These are phyloP conservation scores for Penicillium sp. DNA, from an alignment of 2,329 filamentous ascomycete genomes.

Conservation along the genomic window DNA sequence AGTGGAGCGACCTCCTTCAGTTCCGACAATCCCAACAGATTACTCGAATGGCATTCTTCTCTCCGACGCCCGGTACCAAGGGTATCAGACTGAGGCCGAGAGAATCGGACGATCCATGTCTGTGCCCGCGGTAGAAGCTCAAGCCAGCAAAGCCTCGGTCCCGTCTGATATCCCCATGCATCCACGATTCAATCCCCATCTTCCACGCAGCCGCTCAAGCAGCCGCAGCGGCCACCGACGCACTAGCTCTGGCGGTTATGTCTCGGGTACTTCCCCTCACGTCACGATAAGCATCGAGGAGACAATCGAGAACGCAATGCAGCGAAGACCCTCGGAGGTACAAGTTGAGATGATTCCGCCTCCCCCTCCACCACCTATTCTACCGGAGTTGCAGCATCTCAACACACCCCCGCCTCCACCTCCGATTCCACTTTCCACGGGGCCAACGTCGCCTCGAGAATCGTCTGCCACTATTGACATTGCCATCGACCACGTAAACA, in stretches of 20 bases:
- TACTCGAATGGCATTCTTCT: slow-evolving; percentile 39
- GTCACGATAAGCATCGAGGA: slow-evolving; percentile 59
- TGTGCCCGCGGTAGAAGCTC: slow-evolving; percentile 40
- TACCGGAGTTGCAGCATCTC: slow-evolving; percentile 66
- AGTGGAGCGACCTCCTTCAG: slow-evolving; percentile 55
- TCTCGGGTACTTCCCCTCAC: slow-evolving; percentile 39
- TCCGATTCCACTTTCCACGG: slow-evolving; percentile 43
- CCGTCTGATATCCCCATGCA: slow-evolving; percentile 45
- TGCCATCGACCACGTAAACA: slow-evolving; percentile 44
- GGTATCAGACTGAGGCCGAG: slow-evolving; percentile 44
- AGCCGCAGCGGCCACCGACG: slow-evolving; percentile 44
- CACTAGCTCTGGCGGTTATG: slow-evolving; percentile 29
- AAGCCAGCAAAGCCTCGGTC: slow-evolving; percentile 23
- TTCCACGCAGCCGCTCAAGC: slow-evolving; percentile 47
- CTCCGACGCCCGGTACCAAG: slow-evolving; percentile 42
- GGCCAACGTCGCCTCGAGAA: slow-evolving; percentile 36
- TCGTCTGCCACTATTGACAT: slow-evolving; percentile 47
- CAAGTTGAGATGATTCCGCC: slow-evolving; percentile 29
- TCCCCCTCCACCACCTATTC: slow-evolving; percentile 50
- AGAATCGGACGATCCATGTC: slow-evolving; percentile 46
- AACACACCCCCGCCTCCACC: slow-evolving; percentile 58
- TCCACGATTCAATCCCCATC: slow-evolving; percentile 45
- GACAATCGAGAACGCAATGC: slow-evolving; percentile 49
- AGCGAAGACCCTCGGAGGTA: slow-evolving; percentile 15
- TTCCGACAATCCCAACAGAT: slow-evolving; percentile 60